Conservation (phyloP, 176 grass and related monocot genomes). For the Olyra latifolia region DNA sequence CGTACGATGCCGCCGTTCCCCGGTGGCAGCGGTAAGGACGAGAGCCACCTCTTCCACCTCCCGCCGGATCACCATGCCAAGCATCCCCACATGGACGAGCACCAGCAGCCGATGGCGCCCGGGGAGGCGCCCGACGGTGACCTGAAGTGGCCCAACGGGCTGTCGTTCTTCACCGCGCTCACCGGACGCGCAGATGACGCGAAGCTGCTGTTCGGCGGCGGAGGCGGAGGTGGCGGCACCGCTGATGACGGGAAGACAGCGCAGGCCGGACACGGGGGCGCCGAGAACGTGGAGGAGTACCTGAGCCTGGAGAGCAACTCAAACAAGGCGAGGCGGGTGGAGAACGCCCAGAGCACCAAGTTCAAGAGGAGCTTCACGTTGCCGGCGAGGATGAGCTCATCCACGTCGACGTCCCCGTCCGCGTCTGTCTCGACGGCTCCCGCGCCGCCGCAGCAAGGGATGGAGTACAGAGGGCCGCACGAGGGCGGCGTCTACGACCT, state of each 20-base stretch:
- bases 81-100: conserved; percentile 63
- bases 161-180: conserved; percentile 95
- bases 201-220: conserved; percentile 66
- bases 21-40: conserved; percentile 32
- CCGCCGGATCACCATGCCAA: conserved; percentile 37
- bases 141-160: conserved; percentile 91
- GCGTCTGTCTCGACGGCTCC: conserved; percentile 42
- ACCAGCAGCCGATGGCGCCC: conserved; percentile 24
- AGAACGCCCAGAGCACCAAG: conserved; percentile 61
- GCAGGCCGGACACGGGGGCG: conserved; percentile 41
- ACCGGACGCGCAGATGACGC: conserved; percentile 76
- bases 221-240: neutral
- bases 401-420: conserved; percentile 57
- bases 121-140: conserved; percentile 51
- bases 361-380: conserved; percentile 99
- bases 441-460: conserved; percentile 37
- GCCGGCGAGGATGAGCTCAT: conserved; percentile 73
- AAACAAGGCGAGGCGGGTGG: conserved; percentile 70
- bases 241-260: conserved; percentile 11
- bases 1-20: conserved; percentile 32
- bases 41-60: conserved; percentile 58
- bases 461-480: conserved; percentile 74
- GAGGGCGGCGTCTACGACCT: conserved; percentile 92
- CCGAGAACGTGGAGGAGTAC: conserved; percentile 73
- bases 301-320: conserved; percentile 85